Evolutionary conservation across 805 yeast genomes (phyloP).

Genomic region (Candida khao-thaluensis): DNA sequence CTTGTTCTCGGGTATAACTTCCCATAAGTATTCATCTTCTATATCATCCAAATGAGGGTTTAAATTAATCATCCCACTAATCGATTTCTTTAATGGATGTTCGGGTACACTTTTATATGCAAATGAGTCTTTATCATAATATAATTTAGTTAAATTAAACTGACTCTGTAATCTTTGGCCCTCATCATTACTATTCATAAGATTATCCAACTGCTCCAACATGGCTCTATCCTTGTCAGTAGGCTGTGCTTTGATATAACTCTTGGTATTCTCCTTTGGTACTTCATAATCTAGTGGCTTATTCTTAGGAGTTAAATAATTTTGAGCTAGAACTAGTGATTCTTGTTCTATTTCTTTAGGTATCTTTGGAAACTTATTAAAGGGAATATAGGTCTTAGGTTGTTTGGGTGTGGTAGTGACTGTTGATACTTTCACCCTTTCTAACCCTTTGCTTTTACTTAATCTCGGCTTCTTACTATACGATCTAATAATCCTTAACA

Average conservation of each 20-base stretch:
- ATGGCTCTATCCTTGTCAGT: constrained; percentile 26
- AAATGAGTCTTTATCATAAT: constrained; percentile 28
- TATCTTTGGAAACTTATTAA: constrained; percentile 32
- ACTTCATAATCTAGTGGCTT: constrained; percentile 24
- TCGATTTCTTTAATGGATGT: constrained; percentile 38
- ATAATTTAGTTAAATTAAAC: constrained; percentile 23
- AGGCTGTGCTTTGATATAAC: constrained; percentile 19
- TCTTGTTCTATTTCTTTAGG: constrained; percentile 15
- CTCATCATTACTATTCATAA: constrained; percentile 22
- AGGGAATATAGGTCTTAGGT: constrained; percentile 23
- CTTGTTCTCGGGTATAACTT: constrained; percentile 33
- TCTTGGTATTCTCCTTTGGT: constrained; percentile 26
- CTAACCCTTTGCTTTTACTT: neutral
- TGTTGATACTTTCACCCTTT: neutral
- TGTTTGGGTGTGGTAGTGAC: neutral
- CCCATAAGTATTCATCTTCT: constrained; percentile 42
- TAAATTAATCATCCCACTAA: constrained; percentile 39
- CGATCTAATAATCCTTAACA: constrained; percentile 6
- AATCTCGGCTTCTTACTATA: constrained; percentile 9
- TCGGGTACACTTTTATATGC: constrained; percentile 29
- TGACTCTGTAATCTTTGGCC: constrained; percentile 23
- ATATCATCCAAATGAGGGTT: constrained; percentile 35
- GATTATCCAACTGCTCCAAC: constrained; percentile 25
- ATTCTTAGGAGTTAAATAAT: neutral
- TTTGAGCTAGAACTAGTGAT: constrained; percentile 4